These are phyloP conservation scores for Knufia fluminis DNA, from an alignment of 2,329 filamentous ascomycete species.

Conservation along the genomic window DNA sequence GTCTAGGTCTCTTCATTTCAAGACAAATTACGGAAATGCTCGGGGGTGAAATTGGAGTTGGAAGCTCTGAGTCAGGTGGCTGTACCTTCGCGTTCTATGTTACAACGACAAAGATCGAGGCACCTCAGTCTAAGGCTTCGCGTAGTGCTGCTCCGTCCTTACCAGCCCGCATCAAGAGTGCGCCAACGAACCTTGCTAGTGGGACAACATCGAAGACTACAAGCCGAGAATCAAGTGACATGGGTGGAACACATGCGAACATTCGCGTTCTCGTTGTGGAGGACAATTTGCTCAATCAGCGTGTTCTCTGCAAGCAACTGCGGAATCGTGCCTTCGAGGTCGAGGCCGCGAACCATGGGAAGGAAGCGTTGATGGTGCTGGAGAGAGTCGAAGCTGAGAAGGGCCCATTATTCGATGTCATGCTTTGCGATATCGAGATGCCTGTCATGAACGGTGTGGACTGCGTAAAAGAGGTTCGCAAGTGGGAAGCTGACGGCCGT, in stretches of 20 bases:
- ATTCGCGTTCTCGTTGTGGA: conserved; percentile 31
- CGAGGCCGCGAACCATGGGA: conserved; percentile 28
- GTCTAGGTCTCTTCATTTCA: conserved; percentile 69
- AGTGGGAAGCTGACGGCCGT: conserved; percentile 23
- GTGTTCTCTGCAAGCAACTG: conserved; percentile 29
- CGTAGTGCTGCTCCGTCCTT: background rate
- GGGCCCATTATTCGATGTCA: conserved; percentile 22
- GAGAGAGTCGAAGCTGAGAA: conserved; percentile 11
- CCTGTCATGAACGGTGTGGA: conserved; percentile 72
- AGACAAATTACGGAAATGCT: conserved; percentile 67
- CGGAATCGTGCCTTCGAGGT: conserved; percentile 26
- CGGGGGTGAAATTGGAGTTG: conserved; percentile 67
- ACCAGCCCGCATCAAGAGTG: background rate
- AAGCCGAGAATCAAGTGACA: background rate
- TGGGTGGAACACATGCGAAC: conserved; percentile 10
- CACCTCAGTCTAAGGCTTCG: background rate
- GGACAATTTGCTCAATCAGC: conserved; percentile 34
- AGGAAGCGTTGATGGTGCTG: conserved; percentile 34
- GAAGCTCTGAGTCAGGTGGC: conserved; percentile 43
- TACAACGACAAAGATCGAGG: conserved; percentile 28
- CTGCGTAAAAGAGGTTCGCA: conserved; percentile 58
- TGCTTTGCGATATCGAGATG: conserved; percentile 75
- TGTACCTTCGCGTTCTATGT: conserved; percentile 52
- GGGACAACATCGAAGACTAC: background rate
- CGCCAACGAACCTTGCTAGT: background rate